Conservation (phyloP, 371 early-diverging fungal genomes). For the Mortierella sp. region DNA sequence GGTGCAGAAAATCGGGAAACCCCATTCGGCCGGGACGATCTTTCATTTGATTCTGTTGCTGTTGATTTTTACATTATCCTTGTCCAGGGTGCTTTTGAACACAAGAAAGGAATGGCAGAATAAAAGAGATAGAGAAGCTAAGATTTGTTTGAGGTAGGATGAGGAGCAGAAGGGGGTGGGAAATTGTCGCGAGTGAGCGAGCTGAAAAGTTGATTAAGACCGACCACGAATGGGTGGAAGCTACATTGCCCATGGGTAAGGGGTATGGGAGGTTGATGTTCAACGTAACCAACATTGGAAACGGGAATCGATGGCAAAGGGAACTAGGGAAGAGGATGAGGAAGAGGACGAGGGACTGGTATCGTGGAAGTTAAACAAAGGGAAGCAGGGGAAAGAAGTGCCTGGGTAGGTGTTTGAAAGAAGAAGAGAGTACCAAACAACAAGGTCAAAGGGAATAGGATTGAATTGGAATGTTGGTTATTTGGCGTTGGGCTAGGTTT, state of each 20-base stretch:
- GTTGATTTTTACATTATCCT: background rate
- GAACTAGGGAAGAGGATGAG: background rate
- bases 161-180: background rate
- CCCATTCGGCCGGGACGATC: background rate
- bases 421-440: background rate
- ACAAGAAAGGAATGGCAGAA: background rate
- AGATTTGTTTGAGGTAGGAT: background rate
- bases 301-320: background rate
- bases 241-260: background rate
- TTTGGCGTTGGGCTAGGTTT: background rate
- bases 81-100: slow-evolving; percentile 15
- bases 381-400: slow-evolving; percentile 4
- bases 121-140: background rate
- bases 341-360: background rate
- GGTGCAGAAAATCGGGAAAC: slow-evolving; percentile 1
- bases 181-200: background rate
- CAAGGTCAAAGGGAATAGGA: background rate
- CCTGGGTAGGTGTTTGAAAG: background rate
- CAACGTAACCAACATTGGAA: background rate
- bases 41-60: too few relatives aligned
- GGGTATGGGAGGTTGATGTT: background rate
- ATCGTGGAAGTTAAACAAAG: background rate
- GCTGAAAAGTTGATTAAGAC: background rate
- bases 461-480: slow-evolving; percentile 14
- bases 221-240: background rate